Conservation (phyloP, 2,329 filamentous ascomycete genomes). For the Verruconis gallopava region DNA sequence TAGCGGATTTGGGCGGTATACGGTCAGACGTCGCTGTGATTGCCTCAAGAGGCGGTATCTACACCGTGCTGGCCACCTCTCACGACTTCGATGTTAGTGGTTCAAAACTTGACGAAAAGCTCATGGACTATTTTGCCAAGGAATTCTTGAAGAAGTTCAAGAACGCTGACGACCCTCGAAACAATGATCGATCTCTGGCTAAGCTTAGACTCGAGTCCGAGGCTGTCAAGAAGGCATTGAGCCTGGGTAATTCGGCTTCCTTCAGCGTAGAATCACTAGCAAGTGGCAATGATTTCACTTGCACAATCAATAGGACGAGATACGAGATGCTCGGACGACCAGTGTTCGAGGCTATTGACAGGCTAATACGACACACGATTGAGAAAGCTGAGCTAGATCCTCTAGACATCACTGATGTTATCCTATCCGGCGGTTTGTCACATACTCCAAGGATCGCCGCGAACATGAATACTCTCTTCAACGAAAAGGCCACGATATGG, state of each 20-base stretch:
- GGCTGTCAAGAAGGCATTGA: slow-evolving; percentile 81
- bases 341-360: slow-evolving; percentile 77
- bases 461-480: slow-evolving; percentile 70
- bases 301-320: slow-evolving; percentile 82
- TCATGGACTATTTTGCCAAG: slow-evolving; percentile 95
- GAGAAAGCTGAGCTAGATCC: slow-evolving; percentile 89
- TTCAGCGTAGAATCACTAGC: slow-evolving; percentile 88
- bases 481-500: slow-evolving; percentile 51
- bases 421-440: slow-evolving; percentile 80
- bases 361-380: slow-evolving; percentile 69
- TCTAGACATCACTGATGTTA: slow-evolving; percentile 87
- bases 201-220: slow-evolving; percentile 91
- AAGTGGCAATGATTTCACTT: slow-evolving; percentile 80
- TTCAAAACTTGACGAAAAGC: slow-evolving; percentile 70
- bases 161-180: slow-evolving; percentile 58
- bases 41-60: slow-evolving; percentile 86
- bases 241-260: slow-evolving; percentile 72
- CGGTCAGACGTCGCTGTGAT: slow-evolving; percentile 85
- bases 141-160: slow-evolving; percentile 97
- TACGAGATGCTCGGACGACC: slow-evolving; percentile 83
- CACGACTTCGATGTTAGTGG: slow-evolving; percentile 95
- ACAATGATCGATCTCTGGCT: slow-evolving; percentile 67
- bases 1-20: slow-evolving; percentile 85
- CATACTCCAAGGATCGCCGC: slow-evolving; percentile 88
- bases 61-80: slow-evolving; percentile 82